Evolutionary conservation across 495 filamentous ascomycete genomes (phyloP), one percentile per base, ranked within the genome.

Genomic region (Hyaloscypha finlandica): DNA sequence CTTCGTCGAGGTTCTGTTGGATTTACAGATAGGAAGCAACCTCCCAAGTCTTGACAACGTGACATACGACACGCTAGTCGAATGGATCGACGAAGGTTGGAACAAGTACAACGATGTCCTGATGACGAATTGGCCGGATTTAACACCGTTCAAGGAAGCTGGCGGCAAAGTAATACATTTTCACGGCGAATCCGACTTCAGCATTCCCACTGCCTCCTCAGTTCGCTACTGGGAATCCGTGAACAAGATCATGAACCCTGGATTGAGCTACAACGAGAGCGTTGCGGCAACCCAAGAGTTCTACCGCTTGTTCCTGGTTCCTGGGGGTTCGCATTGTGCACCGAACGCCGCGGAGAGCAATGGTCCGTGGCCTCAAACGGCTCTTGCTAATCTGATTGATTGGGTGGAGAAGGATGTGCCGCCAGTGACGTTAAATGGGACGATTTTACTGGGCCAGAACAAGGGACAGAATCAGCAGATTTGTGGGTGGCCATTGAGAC

Each of bases 81-180:
- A 76, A 25, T 85, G 81, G 81, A 85, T 86, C 71, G 51, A 72
- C 20, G 22, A 74, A 6, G 76, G 75, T 2, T 77, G 75, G 77
- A 68, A 76, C 19, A 67, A 61, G 37, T 78, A 75, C 54, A 62
- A 77, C 42, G 80, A 82, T 59, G 77, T 75, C 42, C 70, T 84
- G n/a, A 78, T 82, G 68, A 83, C 80, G 6, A 83, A 76, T 8
- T 76, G 77, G 70, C 80, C 82, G 6, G 83, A 86, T 53, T 71
- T 85, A 2, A 76, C 71, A 0, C 55, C 71, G 0, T 84, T 81
- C 68, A 76, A 80, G 30, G 42, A 72, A 9, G 66, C 72, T 3
- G 85, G 85, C 29, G 82, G 82, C 14, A 86, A 86, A 71, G 66
- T 87, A 58, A 67, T 85, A 6, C 81, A 81, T 62, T 79, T 77